Conservation (phyloP, 2,329 filamentous ascomycete genomes). For the Fusarium protoensiforme region DNA sequence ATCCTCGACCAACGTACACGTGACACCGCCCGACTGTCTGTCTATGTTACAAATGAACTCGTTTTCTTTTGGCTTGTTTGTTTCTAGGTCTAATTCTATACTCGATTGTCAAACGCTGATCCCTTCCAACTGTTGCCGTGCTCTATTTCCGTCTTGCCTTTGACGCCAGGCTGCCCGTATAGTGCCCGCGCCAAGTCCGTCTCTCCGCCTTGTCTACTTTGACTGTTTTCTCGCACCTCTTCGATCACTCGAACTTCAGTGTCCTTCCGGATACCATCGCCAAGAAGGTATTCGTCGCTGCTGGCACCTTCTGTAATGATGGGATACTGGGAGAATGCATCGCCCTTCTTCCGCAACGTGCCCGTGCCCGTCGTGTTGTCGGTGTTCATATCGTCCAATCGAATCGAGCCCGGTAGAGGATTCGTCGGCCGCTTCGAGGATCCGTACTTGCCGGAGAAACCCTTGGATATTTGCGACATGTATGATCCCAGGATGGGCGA, state of each 20-base stretch:
- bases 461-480: slow-evolving; percentile 1
- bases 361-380: background rate
- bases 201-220: background rate
- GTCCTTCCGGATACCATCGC: slow-evolving; percentile 19
- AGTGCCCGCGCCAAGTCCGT: slow-evolving; percentile 2
- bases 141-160: slow-evolving; percentile 6
- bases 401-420: slow-evolving; percentile 22
- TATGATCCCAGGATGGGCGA: slow-evolving; percentile 20
- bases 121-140: background rate
- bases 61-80: background rate
- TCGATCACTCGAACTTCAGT: slow-evolving; percentile 17
- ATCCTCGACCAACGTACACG: background rate
- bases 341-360: slow-evolving; percentile 1
- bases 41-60: background rate
- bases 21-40: background rate
- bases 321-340: slow-evolving; percentile 15
- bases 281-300: slow-evolving; percentile 16
- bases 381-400: slow-evolving; percentile 16
- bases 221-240: background rate
- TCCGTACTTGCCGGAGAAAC: background rate
- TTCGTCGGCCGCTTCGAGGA: slow-evolving; percentile 19
- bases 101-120: background rate
- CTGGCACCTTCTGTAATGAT: slow-evolving; percentile 5
- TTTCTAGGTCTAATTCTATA: background rate
- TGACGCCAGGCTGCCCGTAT: slow-evolving; percentile 21